These are phyloP conservation scores for Centaurea solstitialis DNA, from an alignment of 129 eudicot species.

Conservation along the genomic window DNA sequence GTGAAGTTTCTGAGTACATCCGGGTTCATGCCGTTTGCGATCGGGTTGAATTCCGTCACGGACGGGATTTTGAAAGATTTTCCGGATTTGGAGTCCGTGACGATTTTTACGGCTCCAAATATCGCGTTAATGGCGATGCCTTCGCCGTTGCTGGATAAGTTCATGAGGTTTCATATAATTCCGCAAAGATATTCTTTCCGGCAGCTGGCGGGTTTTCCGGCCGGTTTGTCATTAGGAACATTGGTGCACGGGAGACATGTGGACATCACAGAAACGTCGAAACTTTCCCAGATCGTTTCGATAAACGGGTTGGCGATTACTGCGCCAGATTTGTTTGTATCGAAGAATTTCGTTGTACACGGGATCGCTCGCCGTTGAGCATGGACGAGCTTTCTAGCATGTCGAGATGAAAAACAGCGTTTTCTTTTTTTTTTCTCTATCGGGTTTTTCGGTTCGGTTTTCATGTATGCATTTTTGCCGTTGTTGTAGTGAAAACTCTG, in stretches of 20 bases:
- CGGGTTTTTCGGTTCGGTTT: background rate
- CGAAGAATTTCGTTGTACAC: constrained; percentile 48
- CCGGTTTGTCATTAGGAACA: constrained; percentile 35
- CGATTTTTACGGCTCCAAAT: constrained; percentile 56
- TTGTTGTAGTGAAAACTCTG: background rate
- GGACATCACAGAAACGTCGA: constrained; percentile 31
- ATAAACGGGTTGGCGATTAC: constrained; percentile 55
- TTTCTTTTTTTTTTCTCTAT: background rate
- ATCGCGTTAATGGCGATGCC: constrained; percentile 43
- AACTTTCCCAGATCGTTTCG: constrained; percentile 26
- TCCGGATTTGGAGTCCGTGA: constrained; percentile 42
- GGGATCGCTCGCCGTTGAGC: constrained; percentile 57
- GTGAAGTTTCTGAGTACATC: constrained; percentile 40
- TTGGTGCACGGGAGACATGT: constrained; percentile 40
- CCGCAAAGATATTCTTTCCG: constrained; percentile 34
- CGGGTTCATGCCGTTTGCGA: constrained; percentile 62
- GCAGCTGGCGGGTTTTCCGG: constrained; percentile 47
- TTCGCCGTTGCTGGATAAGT: constrained; percentile 48
- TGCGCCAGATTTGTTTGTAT: constrained; percentile 45
- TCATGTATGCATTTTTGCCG: background rate
- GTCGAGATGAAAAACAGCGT: constrained; percentile 18
- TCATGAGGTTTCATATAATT: constrained; percentile 62
- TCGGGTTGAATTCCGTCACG: constrained; percentile 54
- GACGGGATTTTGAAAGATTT: constrained; percentile 52
- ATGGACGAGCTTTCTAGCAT: constrained; percentile 42